phyloP scores from a whole-genome alignment of 1,284 basidiomycete genomes.

The Puccinia novopanici region DNA sequence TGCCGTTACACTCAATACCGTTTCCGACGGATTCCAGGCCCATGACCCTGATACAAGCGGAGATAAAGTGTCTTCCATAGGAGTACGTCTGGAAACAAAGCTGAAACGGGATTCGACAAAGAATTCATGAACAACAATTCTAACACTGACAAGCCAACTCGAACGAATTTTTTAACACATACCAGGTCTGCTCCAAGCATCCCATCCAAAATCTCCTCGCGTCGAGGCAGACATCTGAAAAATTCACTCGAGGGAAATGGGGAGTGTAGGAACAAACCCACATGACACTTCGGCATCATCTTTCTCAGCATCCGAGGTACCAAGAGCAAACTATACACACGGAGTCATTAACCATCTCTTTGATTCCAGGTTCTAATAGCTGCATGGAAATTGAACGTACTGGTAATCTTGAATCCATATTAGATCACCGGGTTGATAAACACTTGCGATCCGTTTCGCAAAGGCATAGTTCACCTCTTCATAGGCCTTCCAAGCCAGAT shows the following conservation, averaged over 20 bases:
- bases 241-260: conserved; percentile 96
- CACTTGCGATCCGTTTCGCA: conserved; percentile 71
- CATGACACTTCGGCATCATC: conserved; percentile 70
- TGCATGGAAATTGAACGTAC: background rate
- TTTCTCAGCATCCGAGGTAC: conserved; percentile 82
- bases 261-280: conserved; percentile 94
- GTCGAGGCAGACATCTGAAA: conserved; percentile 85
- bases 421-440: conserved; percentile 85
- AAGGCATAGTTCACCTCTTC: conserved; percentile 82
- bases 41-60: conserved; percentile 91
- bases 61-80: conserved; percentile 92
- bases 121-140: background rate
- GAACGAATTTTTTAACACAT: conserved; percentile 61
- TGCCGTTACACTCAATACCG: conserved; percentile 87
- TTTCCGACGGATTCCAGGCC: conserved; percentile 79
- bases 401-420: conserved; percentile 69
- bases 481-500: conserved; percentile 78
- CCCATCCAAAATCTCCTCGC: conserved; percentile 91
- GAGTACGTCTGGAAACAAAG: conserved; percentile 73
- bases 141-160: background rate
- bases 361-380: too few relatives aligned
- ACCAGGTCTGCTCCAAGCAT: conserved; percentile 97
- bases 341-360: background rate
- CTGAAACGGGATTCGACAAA: background rate
- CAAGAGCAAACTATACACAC: conserved; percentile 67